Evolutionary conservation across 768 basidiomycete genomes (phyloP).

Genomic region (Mycena rebaudengoi): DNA sequence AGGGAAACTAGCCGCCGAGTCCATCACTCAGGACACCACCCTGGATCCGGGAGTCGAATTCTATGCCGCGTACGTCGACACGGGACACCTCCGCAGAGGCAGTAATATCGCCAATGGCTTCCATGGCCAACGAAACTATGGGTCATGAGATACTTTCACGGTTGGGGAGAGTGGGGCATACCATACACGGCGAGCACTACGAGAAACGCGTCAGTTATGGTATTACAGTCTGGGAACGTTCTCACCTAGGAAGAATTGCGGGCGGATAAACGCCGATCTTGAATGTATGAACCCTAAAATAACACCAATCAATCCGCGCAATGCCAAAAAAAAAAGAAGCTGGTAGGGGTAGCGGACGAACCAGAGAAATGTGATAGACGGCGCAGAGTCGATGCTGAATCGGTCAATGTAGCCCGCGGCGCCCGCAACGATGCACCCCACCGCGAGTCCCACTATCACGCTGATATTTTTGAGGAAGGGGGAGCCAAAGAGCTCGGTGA

Average conservation of each 20-base stretch:
- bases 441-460: constrained; percentile 76
- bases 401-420: constrained; percentile 81
- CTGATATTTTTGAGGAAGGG: constrained; percentile 87
- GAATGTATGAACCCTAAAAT: constrained; percentile 77
- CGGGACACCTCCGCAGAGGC: constrained; percentile 58
- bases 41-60: constrained; percentile 85
- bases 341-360: constrained; percentile 25
- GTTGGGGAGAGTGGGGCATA: constrained; percentile 27
- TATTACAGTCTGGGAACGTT: too few species aligned
- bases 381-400: constrained; percentile 69
- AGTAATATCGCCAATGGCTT: constrained; percentile 87
- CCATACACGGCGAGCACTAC: constrained; percentile 60
- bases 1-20: constrained; percentile 78
- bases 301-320: neutral
- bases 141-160: too few species aligned
- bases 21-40: constrained; percentile 87
- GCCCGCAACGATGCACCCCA: constrained; percentile 85
- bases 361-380: constrained; percentile 87
- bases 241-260: constrained; percentile 51
- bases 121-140: constrained; percentile 77
- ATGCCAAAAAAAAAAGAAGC: neutral
- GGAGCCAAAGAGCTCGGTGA: constrained; percentile 84
- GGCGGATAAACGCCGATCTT: constrained; percentile 81
- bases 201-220: too few species aligned
- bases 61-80: constrained; percentile 55